Percentiles rank a stretch among this genome's conserved stretches.
phyloP scores from a whole-genome alignment of 176 grass and related monocot species.

The Oropetium thomaeum region DNA sequence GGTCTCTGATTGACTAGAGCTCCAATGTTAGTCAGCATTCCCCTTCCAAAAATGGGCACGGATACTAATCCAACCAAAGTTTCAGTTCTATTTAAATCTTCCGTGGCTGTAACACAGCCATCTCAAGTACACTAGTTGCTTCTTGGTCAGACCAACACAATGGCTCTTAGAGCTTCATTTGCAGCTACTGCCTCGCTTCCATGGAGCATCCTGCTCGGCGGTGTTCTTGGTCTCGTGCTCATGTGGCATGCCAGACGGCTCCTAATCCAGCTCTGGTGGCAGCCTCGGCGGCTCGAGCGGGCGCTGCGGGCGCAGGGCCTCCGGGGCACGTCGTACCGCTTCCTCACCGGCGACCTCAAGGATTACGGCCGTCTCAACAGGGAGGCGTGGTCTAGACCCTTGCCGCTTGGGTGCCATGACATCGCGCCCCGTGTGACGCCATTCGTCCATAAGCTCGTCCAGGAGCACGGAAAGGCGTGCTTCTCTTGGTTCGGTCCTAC shows the following conservation, averaged over 20 bases:
- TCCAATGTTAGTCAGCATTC: not conserved
- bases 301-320: constrained; percentile 55
- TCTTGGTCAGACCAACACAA: not conserved
- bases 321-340: constrained; percentile 43
- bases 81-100: not conserved
- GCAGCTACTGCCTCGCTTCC: not conserved
- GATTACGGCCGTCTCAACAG: constrained; percentile 14
- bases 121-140: not conserved
- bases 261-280: constrained; percentile 41
- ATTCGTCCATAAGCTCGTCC: constrained; percentile 35
- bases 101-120: not conserved
- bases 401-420: constrained; percentile 46
- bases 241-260: constrained; percentile 31
- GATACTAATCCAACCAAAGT: not conserved
- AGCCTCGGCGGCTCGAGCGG: constrained; percentile 46
- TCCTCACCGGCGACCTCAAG: constrained; percentile 43
- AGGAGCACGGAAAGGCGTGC: constrained; percentile 41
- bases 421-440: constrained; percentile 39
- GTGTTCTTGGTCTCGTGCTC: constrained; percentile 2
- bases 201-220: constrained; percentile 31
- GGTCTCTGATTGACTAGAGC: not conserved
- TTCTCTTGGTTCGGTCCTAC: constrained; percentile 52
- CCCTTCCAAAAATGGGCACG: not conserved
- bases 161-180: not conserved
- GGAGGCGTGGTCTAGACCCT: constrained; percentile 37